Percentiles rank a stretch among this genome's conserved stretches.
These are phyloP conservation scores for Zelonia costaricensis DNA, from an alignment of 208 protist genomes.

Conservation along the genomic window DNA sequence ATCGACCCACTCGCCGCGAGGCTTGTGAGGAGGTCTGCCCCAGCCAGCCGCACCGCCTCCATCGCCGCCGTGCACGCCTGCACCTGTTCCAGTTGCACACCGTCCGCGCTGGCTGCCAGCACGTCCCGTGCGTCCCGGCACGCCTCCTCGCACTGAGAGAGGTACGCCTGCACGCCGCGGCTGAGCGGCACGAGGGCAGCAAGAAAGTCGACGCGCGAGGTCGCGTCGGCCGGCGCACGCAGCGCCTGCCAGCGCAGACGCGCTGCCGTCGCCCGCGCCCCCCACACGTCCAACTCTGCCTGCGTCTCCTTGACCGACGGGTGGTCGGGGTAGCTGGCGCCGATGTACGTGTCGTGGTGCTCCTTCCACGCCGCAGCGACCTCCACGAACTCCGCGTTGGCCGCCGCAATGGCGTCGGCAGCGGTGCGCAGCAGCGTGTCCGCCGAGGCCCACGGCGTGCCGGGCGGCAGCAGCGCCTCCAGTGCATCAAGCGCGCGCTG, in stretches of 20 bases:
- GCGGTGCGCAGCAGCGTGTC: slow-evolving; percentile 2
- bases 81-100: slow-evolving; percentile 13
- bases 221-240: slow-evolving; percentile 1
- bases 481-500: slow-evolving; percentile 21
- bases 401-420: slow-evolving; percentile 9
- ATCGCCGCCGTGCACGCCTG: slow-evolving; percentile 13
- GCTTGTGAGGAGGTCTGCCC: slow-evolving; percentile 1
- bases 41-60: slow-evolving; percentile 12
- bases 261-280: slow-evolving; percentile 11
- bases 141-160: slow-evolving; percentile 16
- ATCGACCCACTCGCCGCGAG: not conserved
- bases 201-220: slow-evolving; percentile 4
- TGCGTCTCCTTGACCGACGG: not conserved
- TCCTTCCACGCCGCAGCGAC: slow-evolving; percentile 20
- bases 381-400: slow-evolving; percentile 4
- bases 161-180: slow-evolving; percentile 9
- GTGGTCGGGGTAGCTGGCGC: slow-evolving; percentile 2
- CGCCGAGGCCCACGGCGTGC: slow-evolving; percentile 1
- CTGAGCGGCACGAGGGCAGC: slow-evolving; percentile 14
- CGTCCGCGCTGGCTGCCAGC: slow-evolving; percentile 8
- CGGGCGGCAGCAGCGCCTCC: slow-evolving; percentile 10
- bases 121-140: slow-evolving; percentile 26
- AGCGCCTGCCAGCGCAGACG: slow-evolving; percentile 12
- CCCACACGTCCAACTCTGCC: slow-evolving; percentile 9
- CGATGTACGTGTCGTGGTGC: slow-evolving; percentile 11